Conservation (phyloP, 139 green algal species). For the Volvox reticuliferus region DNA sequence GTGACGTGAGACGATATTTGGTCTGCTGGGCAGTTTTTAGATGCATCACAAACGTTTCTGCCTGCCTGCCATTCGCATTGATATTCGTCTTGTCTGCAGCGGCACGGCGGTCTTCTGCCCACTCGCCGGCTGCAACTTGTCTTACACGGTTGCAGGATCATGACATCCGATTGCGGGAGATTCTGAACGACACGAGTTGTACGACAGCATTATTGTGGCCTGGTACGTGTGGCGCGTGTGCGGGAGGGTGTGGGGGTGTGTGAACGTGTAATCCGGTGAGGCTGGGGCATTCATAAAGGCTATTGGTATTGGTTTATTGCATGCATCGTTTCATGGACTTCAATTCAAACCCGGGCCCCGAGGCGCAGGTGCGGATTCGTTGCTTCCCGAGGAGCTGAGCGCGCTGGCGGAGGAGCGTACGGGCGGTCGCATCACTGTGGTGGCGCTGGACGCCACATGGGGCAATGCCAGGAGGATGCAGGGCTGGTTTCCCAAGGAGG, state of each 20-base stretch:
- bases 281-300: neutral
- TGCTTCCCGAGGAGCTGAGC: conserved; percentile 49
- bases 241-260: no score
- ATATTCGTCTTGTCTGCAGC: no score
- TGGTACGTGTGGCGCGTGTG: conserved; percentile 20
- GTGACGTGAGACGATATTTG: no score
- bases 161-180: conserved; percentile 31
- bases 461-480: conserved; percentile 51
- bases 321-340: no score
- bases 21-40: no score
- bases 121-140: neutral
- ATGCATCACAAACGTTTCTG: no score
- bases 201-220: conserved; percentile 57
- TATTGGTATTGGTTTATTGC: no score
- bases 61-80: no score
- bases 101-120: no score
- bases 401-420: conserved; percentile 34
- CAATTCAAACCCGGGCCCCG: no score
- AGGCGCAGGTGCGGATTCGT: conserved; percentile 34
- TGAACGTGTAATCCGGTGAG: neutral
- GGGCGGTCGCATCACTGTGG: conserved; percentile 44
- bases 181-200: conserved; percentile 44
- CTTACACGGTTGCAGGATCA: conserved; percentile 34
- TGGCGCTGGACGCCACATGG: conserved; percentile 59
- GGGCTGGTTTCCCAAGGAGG: conserved; percentile 46